Evolutionary conservation across 2,329 filamentous ascomycete genomes (phyloP), one percentile per base, ranked within the genome.

Genomic region (Penicillium sp.): DNA sequence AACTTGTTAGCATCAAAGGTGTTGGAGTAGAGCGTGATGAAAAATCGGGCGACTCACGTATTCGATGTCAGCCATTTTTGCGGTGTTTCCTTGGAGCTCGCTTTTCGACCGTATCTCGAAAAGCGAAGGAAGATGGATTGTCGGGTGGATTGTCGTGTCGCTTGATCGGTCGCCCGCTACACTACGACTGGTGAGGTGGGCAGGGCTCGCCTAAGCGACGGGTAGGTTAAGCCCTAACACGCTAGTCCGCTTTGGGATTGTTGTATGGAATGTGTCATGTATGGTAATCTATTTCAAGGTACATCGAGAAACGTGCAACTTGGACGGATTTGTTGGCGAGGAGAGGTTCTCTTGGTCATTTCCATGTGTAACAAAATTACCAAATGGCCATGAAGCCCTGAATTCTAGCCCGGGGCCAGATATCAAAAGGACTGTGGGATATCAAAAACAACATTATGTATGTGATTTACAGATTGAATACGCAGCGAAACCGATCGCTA

Each of bases 51-150:
- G 71, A 91, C 91, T 83, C 86, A 93, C 91, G 86, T 95, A 95
- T 85, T 93, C 90, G 76, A 83, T 80, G 87, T 94, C 91, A 89
- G 91, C 91, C 91, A 94, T 94, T 85, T 81, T 91, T 86, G 84
- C 84, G 82, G 80, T 73, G 68, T 75, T 77, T 76, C 74, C 79
- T 76, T 76, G 71, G 67, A 71, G 73, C 72, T 75, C 76, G 78
- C 80, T 78, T 79, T 76, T 72, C 78, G 79, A 78, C 73, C 72
- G 73, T 67, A 62, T 73, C 73, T 80, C 76, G 78, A 80, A 80
- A 80, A 80, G 77, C 79, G 78, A 79, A 76, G 70, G 72, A 74
- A 70, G 67, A 73, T 73, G 66, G 70, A 70, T 74, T 74, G 69
- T 72, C 72, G 74, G 68, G 53, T 55, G 53, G 61, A 60, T 70